Conservation (phyloP, 2,329 filamentous ascomycete genomes). For the Cercospora sp. region DNA sequence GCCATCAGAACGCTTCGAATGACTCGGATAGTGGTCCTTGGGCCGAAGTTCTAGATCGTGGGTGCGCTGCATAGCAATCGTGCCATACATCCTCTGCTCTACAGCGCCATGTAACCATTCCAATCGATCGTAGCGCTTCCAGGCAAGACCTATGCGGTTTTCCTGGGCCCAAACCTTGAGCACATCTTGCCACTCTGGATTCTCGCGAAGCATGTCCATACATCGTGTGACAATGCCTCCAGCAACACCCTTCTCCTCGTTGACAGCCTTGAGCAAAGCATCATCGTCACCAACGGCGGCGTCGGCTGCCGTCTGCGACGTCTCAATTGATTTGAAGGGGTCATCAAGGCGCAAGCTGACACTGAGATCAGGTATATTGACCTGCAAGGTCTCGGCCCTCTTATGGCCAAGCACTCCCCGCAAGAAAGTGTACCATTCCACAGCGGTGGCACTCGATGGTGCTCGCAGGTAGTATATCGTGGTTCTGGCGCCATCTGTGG, state of each 20-base stretch:
- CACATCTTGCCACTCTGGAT: slow-evolving; percentile 60
- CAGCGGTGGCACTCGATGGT: slow-evolving; percentile 60
- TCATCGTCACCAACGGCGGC: slow-evolving; percentile 50
- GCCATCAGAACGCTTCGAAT: slow-evolving; percentile 44
- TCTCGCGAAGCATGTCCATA: slow-evolving; percentile 58
- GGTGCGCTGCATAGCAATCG: slow-evolving; percentile 65
- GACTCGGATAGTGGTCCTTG: slow-evolving; percentile 64
- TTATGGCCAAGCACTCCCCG: slow-evolving; percentile 60
- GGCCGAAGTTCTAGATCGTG: slow-evolving; percentile 67
- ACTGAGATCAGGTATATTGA: slow-evolving; percentile 64
- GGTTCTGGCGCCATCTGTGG: slow-evolving; percentile 54
- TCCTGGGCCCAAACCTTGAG: slow-evolving; percentile 59
- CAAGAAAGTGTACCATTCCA: slow-evolving; percentile 70
- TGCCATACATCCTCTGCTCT: slow-evolving; percentile 68
- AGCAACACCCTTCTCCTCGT: slow-evolving; percentile 58
- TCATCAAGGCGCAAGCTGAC: slow-evolving; percentile 60
- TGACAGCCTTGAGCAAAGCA: slow-evolving; percentile 46
- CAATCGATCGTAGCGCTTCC: slow-evolving; percentile 67
- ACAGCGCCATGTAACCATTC: slow-evolving; percentile 68
- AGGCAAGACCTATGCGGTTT: slow-evolving; percentile 64
- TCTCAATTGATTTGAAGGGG: slow-evolving; percentile 58
- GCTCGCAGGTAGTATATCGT: slow-evolving; percentile 64
- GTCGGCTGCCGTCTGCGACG: slow-evolving; percentile 44
- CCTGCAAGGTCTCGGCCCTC: slow-evolving; percentile 56
- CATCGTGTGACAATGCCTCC: slow-evolving; percentile 58